Conservation (phyloP, 257 asterid species). For the Plantago major region DNA sequence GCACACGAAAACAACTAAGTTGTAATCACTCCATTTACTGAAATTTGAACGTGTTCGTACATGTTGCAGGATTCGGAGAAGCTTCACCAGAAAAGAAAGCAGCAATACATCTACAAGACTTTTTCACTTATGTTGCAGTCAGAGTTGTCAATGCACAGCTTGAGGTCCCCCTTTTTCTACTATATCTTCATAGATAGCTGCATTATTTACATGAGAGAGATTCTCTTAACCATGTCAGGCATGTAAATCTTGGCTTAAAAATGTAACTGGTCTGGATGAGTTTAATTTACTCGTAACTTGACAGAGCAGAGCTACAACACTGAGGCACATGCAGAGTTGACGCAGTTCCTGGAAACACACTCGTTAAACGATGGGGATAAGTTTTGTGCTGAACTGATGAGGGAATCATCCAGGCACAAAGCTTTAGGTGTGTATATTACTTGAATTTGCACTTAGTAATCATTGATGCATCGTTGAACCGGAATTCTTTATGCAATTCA, state of each 20-base stretch:
- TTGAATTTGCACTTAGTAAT: not conserved
- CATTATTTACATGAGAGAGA: not conserved
- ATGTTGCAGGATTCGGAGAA: slow-evolving; percentile 69
- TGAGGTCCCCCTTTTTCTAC: slow-evolving; percentile 38
- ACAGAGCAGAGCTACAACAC: slow-evolving; percentile 72
- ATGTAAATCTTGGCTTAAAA: too few species aligned
- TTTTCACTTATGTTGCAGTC: slow-evolving; percentile 76
- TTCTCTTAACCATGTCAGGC: not conserved
- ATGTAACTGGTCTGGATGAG: not conserved
- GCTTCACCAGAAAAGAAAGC: slow-evolving; percentile 85
- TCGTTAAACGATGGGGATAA: slow-evolving; percentile 67
- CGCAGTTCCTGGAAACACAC: slow-evolving; percentile 55
- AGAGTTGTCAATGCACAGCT: slow-evolving; percentile 70
- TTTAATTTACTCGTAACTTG: slow-evolving; percentile 21
- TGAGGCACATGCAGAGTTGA: slow-evolving; percentile 70
- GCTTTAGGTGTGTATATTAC: slow-evolving; percentile 38
- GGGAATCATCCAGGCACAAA: slow-evolving; percentile 73
- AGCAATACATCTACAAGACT: slow-evolving; percentile 72
- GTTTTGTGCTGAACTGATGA: slow-evolving; percentile 70
- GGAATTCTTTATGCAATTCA: not conserved
- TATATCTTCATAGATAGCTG: not conserved
- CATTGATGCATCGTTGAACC: not conserved
- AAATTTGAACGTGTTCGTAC: not conserved
- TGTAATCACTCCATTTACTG: not conserved
- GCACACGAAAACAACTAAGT: not conserved